Conservation (phyloP, 2,329 filamentous ascomycete genomes). For the Claviceps pazoutovae region DNA sequence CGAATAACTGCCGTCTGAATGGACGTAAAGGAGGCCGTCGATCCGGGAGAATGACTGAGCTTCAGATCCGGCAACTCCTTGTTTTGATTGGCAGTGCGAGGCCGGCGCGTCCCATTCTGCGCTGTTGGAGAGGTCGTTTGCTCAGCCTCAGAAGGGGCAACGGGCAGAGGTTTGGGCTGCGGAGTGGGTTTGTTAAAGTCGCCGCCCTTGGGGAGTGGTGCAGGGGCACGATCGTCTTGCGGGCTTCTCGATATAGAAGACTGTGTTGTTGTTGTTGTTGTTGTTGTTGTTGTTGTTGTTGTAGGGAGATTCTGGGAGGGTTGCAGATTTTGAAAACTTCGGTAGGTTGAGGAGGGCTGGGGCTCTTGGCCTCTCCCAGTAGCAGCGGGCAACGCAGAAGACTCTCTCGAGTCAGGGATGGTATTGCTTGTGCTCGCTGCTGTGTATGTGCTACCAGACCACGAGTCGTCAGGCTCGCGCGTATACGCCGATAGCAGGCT, state of each 20-base stretch:
- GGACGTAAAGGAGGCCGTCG: conserved; percentile 25
- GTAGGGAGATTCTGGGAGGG: too few species aligned
- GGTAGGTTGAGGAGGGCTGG: not conserved
- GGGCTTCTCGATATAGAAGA: not conserved
- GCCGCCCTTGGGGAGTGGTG: conserved; percentile 17
- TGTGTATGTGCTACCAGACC: conserved; percentile 5
- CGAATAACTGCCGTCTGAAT: conserved; percentile 3
- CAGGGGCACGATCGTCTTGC: conserved; percentile 1
- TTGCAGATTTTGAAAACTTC: too few species aligned
- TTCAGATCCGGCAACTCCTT: conserved; percentile 35
- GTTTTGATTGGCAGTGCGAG: conserved; percentile 32
- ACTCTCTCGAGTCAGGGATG: not conserved
- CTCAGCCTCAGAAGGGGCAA: conserved; percentile 7
- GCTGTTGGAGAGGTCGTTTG: conserved; percentile 16
- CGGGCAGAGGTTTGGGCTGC: conserved; percentile 5
- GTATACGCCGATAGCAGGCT: conserved; percentile 44
- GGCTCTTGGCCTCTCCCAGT: not conserved
- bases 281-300: too few species aligned
- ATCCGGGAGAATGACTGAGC: conserved; percentile 34
- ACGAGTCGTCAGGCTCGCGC: conserved; percentile 26
- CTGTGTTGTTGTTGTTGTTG: not conserved
- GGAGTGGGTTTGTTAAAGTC: conserved; percentile 6
- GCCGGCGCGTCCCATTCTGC: conserved; percentile 36
- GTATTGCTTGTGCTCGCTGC: conserved; percentile 2
- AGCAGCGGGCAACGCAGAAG: not conserved